Conservation (phyloP, 2,329 filamentous ascomycete genomes). For the Apiospora phragmitis region DNA sequence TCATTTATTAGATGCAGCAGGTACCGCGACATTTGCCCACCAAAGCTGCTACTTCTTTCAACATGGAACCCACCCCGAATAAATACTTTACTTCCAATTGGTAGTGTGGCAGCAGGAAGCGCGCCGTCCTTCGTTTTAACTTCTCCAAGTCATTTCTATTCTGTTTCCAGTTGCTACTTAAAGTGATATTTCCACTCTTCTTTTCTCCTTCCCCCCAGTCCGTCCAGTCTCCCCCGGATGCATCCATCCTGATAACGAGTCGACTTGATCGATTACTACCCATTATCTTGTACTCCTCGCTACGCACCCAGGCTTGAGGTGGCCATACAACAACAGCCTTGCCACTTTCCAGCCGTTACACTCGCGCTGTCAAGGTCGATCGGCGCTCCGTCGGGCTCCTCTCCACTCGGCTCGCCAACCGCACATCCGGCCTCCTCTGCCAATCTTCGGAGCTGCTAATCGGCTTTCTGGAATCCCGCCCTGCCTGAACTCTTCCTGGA, state of each 20-base stretch:
- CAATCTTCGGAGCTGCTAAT: background rate
- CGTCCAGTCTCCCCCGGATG: background rate
- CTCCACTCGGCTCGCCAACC: slow-evolving; percentile 5
- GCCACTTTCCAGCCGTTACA: background rate
- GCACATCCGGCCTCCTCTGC: background rate
- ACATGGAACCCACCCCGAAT: background rate
- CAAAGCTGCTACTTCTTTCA: background rate
- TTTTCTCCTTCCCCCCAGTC: background rate
- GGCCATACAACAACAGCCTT: background rate
- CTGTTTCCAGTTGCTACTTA: background rate
- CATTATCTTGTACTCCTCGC: background rate
- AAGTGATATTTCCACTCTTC: background rate
- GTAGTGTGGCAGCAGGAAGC: background rate
- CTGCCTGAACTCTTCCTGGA: background rate
- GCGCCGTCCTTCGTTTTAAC: background rate
- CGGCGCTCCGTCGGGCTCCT: slow-evolving; percentile 1
- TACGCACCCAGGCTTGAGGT: background rate
- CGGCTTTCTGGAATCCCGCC: background rate
- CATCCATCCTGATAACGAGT: background rate
- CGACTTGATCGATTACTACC: background rate
- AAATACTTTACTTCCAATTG: background rate
- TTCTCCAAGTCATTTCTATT: background rate
- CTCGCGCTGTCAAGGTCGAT: background rate
- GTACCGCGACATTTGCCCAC: background rate
- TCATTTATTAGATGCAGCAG: background rate